Evolutionary conservation across 2,329 filamentous ascomycete species (phyloP).

Genomic region (Fusarium devonianum): DNA sequence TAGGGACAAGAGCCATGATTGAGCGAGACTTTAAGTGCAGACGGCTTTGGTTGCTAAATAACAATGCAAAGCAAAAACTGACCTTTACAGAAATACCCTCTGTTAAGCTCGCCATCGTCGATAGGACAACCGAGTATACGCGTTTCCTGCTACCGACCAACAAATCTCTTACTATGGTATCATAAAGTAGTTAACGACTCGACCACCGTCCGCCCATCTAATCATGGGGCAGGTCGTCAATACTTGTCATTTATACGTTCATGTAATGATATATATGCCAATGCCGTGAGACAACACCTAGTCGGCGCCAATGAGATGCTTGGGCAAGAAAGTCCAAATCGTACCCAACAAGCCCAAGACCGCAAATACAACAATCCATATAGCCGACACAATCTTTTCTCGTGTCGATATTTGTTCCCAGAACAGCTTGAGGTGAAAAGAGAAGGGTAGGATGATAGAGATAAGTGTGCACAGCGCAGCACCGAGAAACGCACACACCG

Average conservation of each 20-base stretch:
- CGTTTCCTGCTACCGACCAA: no score
- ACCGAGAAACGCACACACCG: constrained; percentile 90
- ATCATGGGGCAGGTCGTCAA: no score
- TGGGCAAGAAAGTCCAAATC: constrained; percentile 86
- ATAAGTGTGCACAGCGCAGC: constrained; percentile 92
- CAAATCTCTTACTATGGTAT: no score
- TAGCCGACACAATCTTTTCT: constrained; percentile 73
- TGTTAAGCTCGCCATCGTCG: no score
- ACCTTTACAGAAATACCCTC: no score
- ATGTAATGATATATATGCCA: no score
- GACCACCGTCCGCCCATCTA: no score
- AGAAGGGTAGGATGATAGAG: constrained; percentile 86
- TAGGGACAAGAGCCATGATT: background rate
- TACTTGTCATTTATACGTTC: no score
- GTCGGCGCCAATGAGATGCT: constrained; percentile 69
- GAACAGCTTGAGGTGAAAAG: constrained; percentile 92
- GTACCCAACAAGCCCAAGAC: constrained; percentile 79
- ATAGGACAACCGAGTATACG: no score
- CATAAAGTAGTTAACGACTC: no score
- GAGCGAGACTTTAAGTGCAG: no score
- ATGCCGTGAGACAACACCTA: constrained; percentile 7
- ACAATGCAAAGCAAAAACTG: background rate
- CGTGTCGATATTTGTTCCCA: constrained; percentile 68
- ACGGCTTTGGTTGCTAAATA: no score
- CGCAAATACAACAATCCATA: constrained; percentile 72